These are phyloP conservation scores for Aspergillus ibericus DNA, from an alignment of 2,329 filamentous ascomycete genomes.

Conservation along the genomic window DNA sequence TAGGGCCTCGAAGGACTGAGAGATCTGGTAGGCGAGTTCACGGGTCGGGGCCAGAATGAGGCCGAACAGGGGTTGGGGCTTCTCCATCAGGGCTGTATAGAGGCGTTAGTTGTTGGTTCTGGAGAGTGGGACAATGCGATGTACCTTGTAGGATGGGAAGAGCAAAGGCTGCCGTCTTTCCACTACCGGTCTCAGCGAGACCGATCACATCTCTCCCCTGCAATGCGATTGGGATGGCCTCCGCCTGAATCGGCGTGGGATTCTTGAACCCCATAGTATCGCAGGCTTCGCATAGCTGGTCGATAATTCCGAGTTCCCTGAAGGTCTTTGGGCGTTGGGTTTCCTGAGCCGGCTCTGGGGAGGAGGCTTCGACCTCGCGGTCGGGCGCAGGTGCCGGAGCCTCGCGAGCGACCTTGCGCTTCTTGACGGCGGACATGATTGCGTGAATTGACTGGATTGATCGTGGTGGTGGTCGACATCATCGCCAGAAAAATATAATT, in stretches of 20 bases:
- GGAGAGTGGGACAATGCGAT: neutral
- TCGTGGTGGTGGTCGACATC: neutral
- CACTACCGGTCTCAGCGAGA: conserved; percentile 89
- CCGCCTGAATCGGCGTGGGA: conserved; percentile 84
- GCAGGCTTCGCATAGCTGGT: conserved; percentile 87
- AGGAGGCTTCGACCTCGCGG: conserved; percentile 23
- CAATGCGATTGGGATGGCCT: conserved; percentile 80
- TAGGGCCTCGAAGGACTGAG: conserved; percentile 81
- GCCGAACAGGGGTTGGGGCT: conserved; percentile 81
- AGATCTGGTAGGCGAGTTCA: conserved; percentile 90
- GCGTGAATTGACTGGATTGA: neutral
- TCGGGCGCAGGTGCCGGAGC: conserved; percentile 20
- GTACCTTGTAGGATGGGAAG: conserved; percentile 78
- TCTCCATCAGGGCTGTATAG: conserved; percentile 69
- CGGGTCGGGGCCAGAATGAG: conserved; percentile 89
- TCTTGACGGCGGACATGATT: conserved; percentile 43
- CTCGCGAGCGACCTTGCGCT: conserved; percentile 39
- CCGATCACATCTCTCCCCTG: conserved; percentile 85
- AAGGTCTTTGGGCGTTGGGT: conserved; percentile 46
- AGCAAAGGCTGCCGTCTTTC: conserved; percentile 94
- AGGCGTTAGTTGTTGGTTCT: conserved; percentile 6
- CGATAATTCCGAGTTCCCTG: conserved; percentile 69
- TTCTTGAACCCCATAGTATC: conserved; percentile 75
- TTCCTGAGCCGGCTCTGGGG: conserved; percentile 16
- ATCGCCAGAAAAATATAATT: conserved; percentile 29